phyloP scores from a whole-genome alignment of 2,329 filamentous ascomycete genomes.

The Trichoderma aggressivum region DNA sequence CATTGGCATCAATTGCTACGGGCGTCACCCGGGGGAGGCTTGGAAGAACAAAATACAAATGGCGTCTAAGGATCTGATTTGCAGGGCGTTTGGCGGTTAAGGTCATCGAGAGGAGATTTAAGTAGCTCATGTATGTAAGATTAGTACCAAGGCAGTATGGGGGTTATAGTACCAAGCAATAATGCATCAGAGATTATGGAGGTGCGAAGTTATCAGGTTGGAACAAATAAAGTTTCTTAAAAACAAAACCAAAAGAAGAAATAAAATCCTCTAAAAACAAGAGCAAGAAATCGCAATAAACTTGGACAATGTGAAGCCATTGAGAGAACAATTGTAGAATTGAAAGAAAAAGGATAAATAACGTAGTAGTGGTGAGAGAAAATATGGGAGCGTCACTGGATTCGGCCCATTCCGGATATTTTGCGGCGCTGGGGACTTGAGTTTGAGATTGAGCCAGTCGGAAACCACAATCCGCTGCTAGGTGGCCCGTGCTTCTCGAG shows the following conservation, averaged over 20 bases:
- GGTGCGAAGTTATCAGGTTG: background rate
- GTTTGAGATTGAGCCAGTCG: background rate
- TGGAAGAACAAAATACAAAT: background rate
- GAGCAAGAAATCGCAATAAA: background rate
- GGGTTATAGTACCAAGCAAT: slow-evolving; percentile 4
- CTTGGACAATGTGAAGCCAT: background rate
- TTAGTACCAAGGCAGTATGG: background rate
- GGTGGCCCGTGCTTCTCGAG: slow-evolving; percentile 19
- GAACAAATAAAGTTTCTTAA: background rate
- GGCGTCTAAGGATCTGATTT: slow-evolving; percentile 15
- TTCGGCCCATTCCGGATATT: background rate
- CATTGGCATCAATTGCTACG: background rate
- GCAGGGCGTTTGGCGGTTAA: slow-evolving; percentile 17
- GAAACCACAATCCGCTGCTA: background rate
- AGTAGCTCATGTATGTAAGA: slow-evolving; percentile 4
- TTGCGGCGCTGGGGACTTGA: background rate
- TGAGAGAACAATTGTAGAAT: background rate
- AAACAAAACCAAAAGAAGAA: background rate
- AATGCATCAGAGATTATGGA: background rate
- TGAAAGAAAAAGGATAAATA: background rate
- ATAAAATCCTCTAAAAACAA: background rate
- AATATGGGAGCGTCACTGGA: background rate
- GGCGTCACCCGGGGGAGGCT: background rate
- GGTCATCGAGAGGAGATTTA: background rate
- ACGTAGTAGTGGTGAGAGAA: background rate